Percentiles rank a stretch among this genome's conserved stretches.
These are phyloP conservation scores for Panicum miliaceum DNA, from an alignment of 176 grass and related monocot genomes.

Conservation along the genomic window DNA sequence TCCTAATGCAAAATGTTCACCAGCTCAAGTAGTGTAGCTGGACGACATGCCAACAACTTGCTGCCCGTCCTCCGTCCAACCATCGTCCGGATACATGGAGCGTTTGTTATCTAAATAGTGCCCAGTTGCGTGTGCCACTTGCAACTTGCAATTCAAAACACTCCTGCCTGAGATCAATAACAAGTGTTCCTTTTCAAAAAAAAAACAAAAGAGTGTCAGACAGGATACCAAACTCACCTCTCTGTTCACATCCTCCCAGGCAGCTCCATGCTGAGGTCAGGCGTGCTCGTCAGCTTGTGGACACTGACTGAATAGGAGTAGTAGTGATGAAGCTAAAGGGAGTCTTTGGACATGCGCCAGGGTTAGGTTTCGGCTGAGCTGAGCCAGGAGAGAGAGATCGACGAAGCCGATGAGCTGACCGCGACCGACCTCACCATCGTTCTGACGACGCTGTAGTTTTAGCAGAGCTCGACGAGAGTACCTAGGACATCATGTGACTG, in stretches of 20 bases:
- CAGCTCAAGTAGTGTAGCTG: neutral
- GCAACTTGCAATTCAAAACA: slow-evolving; percentile 10
- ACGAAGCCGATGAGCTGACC: neutral
- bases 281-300: neutral
- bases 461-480: neutral
- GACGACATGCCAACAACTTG: slow-evolving; percentile 34
- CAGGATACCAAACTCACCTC: slow-evolving; percentile 34
- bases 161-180: neutral
- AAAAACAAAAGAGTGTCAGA: too few species aligned
- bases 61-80: slow-evolving; percentile 43
- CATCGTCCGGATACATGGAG: slow-evolving; percentile 13
- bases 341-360: neutral
- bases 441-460: neutral
- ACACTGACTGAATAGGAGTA: too few species aligned
- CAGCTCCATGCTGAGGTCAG: slow-evolving; percentile 24
- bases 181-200: too few species aligned
- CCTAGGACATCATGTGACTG: neutral
- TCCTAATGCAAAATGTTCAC: neutral
- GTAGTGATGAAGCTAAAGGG: neutral
- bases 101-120: slow-evolving; percentile 1
- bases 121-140: slow-evolving; percentile 21
- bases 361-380: neutral
- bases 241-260: neutral
- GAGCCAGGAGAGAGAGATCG: neutral
- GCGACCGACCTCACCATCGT: neutral